phyloP scores from a whole-genome alignment of 2,329 filamentous ascomycete species.

The Paraconiothyrium brasiliense region DNA sequence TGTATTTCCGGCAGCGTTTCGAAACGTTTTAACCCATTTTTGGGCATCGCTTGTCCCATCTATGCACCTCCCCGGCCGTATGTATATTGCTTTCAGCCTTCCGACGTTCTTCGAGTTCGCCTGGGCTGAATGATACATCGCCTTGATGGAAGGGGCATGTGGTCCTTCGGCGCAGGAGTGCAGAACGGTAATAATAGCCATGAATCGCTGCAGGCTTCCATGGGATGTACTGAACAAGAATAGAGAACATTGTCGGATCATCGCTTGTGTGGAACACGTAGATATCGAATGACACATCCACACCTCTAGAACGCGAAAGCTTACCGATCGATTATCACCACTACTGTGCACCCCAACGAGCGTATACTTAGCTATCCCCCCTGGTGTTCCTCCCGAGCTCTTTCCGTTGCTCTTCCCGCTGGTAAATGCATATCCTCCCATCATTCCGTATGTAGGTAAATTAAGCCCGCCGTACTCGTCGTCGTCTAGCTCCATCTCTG shows the following conservation, averaged over 20 bases:
- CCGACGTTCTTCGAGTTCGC: conserved; percentile 1
- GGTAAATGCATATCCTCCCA: background rate
- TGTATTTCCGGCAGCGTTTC: conserved; percentile 26
- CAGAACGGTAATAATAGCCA: conserved; percentile 16
- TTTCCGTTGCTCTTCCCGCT: background rate
- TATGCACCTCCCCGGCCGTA: conserved; percentile 19
- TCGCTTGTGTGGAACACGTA: background rate
- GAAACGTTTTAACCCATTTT: conserved; percentile 40
- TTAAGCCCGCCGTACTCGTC: background rate
- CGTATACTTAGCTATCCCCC: background rate
- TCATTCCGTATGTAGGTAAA: background rate
- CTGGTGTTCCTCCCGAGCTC: background rate
- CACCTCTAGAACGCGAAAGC: background rate
- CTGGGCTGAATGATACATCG: conserved; percentile 9
- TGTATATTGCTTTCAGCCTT: conserved; percentile 29
- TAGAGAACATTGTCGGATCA: background rate
- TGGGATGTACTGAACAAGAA: background rate
- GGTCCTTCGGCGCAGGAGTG: background rate
- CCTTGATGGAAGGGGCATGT: background rate
- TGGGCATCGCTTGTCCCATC: conserved; percentile 27
- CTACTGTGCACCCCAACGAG: background rate
- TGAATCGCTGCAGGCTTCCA: background rate
- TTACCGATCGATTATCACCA: background rate
- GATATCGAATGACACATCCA: background rate
- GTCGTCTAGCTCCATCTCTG: too few relatives aligned